These are phyloP conservation scores for Arthroderma sp. DNA, from an alignment of 2,329 filamentous ascomycete species.

Conservation along the genomic window DNA sequence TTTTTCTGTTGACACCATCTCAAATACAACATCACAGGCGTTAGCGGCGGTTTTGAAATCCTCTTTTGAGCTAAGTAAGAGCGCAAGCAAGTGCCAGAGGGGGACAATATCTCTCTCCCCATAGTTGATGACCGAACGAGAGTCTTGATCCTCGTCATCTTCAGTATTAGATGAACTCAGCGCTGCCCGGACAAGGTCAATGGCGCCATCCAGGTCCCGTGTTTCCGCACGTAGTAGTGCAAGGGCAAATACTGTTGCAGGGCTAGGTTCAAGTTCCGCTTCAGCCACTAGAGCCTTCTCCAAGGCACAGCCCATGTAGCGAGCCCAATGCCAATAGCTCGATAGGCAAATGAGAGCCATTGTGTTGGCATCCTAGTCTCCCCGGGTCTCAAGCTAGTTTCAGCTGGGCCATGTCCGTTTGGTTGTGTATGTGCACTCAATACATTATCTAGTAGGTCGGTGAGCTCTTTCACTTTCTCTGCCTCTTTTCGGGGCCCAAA, in stretches of 20 bases:
- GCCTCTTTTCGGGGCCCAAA: slow-evolving; percentile 65
- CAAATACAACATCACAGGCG: slow-evolving; percentile 81
- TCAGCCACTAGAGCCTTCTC: slow-evolving; percentile 59
- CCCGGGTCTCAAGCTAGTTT: background rate
- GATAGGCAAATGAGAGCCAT: slow-evolving; percentile 60
- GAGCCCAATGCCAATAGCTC: slow-evolving; percentile 72
- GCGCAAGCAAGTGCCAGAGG: slow-evolving; percentile 79
- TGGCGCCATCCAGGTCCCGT: slow-evolving; percentile 64
- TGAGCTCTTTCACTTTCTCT: slow-evolving; percentile 65
- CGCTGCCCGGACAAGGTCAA: slow-evolving; percentile 68
- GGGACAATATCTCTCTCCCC: slow-evolving; percentile 50
- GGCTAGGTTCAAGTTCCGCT: slow-evolving; percentile 53
- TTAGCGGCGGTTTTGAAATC: slow-evolving; percentile 69
- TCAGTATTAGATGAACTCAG: slow-evolving; percentile 40
- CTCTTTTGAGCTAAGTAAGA: slow-evolving; percentile 74
- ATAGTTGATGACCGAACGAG: slow-evolving; percentile 24
- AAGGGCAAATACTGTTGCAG: slow-evolving; percentile 68
- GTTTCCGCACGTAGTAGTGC: slow-evolving; percentile 80
- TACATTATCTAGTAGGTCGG: slow-evolving; percentile 38
- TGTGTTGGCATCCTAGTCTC: slow-evolving; percentile 30
- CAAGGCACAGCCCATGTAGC: slow-evolving; percentile 75
- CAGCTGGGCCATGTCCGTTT: slow-evolving; percentile 7
- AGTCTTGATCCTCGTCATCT: slow-evolving; percentile 26
- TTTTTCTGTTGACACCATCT: slow-evolving; percentile 61
- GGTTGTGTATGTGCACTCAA: slow-evolving; percentile 9